Percentiles rank a stretch among this genome's conserved stretches.
phyloP scores from a whole-genome alignment of 176 grass and related monocot genomes.

The Guadua angustifolia region DNA sequence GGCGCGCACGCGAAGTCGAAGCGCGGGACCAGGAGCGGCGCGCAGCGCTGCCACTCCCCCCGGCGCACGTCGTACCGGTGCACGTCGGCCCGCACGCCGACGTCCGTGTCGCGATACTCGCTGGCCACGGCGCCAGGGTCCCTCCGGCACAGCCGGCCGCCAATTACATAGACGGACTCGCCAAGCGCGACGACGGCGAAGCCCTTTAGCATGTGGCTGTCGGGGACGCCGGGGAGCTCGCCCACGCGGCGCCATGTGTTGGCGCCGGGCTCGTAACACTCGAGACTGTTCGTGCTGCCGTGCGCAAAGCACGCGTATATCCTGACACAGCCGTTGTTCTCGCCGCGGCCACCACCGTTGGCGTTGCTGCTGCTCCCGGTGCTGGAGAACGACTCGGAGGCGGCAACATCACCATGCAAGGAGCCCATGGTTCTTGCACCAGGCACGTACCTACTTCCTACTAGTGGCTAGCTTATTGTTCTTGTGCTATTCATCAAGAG shows the following conservation, averaged over 20 bases:
- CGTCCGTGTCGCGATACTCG: constrained; percentile 43
- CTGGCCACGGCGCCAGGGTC: not conserved
- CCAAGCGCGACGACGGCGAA: constrained; percentile 53
- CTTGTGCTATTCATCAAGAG: constrained; percentile 17
- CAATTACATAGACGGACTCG: constrained; percentile 58
- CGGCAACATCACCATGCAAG: constrained; percentile 40
- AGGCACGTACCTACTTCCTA: not conserved
- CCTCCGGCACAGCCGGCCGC: constrained; percentile 59
- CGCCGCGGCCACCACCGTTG: not conserved
- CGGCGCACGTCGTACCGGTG: constrained; percentile 49
- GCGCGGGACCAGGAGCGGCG: constrained; percentile 54
- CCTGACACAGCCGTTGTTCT: constrained; percentile 10
- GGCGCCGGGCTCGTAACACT: constrained; percentile 56
- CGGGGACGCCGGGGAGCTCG: constrained; percentile 50
- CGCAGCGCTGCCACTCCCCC: constrained; percentile 54
- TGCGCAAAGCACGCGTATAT: constrained; percentile 60
- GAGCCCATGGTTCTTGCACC: constrained; percentile 47
- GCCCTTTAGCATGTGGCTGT: constrained; percentile 59
- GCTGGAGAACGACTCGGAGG: constrained; percentile 45
- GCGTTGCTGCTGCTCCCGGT: constrained; percentile 41
- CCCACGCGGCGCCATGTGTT: constrained; percentile 59
- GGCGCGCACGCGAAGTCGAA: constrained; percentile 71
- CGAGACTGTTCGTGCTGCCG: constrained; percentile 45
- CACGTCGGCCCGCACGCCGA: constrained; percentile 53
- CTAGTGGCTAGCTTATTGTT: not conserved